Evolutionary conservation across 2,329 filamentous ascomycete genomes (phyloP), one percentile per base, ranked within the genome.

Genomic region (Fusarium succisae): DNA sequence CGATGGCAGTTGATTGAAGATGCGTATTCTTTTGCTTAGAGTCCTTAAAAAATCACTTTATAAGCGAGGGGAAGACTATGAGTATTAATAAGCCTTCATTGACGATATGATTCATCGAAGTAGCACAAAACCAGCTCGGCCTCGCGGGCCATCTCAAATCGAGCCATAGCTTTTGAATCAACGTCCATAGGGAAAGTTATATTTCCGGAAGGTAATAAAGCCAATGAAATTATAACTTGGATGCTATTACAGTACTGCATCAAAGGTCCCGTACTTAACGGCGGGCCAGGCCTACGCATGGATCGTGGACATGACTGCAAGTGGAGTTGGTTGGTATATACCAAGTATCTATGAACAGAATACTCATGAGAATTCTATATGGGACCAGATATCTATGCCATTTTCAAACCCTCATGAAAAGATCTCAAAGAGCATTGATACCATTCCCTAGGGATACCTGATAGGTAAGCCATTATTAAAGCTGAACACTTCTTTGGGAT

Each of bases 1-100:
- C 11, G 8, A 18, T 32, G 1, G 0, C 2, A 32, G 8, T 14
- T 18, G 3, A 8, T 4, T 9, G 3, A 8, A 32, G 20, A 12
- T 17, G 20, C 14, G 22, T 14, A 8, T n/a, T 17, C 0, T 10
- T 8, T 17, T n/a, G 1, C 15, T 22, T 17, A 8, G 20, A 22
- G 6, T 15, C 0, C 17, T 11, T 3, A 6, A n/a, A n/a, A 4
- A 10, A 4, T 50, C 4, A 6, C 4, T n/a, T 50, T 17, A 8
- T n/a, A 6, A 32, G 10, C 22, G 18, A 20, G 28, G n/a, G 30
- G 30, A n/a, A 35, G 12, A 3, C 0, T 11, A 3, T 14, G 8
- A 5, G 11, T 8, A 51, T 37, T 24, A 24, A 24, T 51, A 35
- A 24, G 12, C 17, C 3, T 24, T 20, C 12, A 2, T n/a, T 51